Evolutionary conservation across 2,329 filamentous ascomycete species (phyloP).

Genomic region (Hypoxylon sp.): DNA sequence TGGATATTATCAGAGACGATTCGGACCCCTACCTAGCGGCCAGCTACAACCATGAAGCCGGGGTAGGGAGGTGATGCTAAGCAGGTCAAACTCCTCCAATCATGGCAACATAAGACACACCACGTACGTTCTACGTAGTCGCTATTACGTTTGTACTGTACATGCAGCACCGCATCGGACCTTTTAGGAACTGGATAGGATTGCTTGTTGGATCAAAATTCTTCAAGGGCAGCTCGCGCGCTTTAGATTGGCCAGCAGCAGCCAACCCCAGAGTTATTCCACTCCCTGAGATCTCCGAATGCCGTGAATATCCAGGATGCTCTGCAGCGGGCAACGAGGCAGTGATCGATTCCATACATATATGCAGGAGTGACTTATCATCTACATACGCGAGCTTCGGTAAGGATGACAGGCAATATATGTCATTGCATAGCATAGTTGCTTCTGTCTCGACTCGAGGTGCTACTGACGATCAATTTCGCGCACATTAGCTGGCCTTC

Average conservation of each 20-base stretch:
- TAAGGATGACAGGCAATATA: conserved; percentile 37
- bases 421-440: conserved; percentile 35
- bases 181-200: conserved; percentile 30
- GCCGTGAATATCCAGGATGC: conserved; percentile 29
- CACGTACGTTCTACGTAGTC: conserved; percentile 22
- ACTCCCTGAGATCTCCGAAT: conserved; percentile 37
- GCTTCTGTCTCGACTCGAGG: conserved; percentile 21
- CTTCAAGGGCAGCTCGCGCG: conserved; percentile 19
- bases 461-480: conserved; percentile 11
- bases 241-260: conserved; percentile 22
- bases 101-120: conserved; percentile 19
- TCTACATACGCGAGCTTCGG: conserved; percentile 33
- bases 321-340: conserved; percentile 27
- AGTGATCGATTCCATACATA: conserved; percentile 31
- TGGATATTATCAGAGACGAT: conserved; percentile 10
- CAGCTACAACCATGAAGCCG: conserved; percentile 29
- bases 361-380: conserved; percentile 31
- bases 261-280: conserved; percentile 20
- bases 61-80: conserved; percentile 16
- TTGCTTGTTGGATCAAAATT: conserved; percentile 18
- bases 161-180: conserved; percentile 29
- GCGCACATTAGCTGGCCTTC: not conserved
- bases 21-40: conserved; percentile 22
- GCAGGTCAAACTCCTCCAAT: conserved; percentile 32
- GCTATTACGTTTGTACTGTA: conserved; percentile 31